Evolutionary conservation across 176 grass and related monocot genomes (phyloP).

Genomic region (barley (Hordeum vulgare)): MorexV3_pseudomolecules_assembly NC_058523.1:193356907-193357406

Average conservation of each 20-base stretch:
- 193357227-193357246: too few species aligned
- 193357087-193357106: neutral
- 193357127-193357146: constrained; percentile 34
- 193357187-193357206: constrained; percentile 17
- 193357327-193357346: constrained; percentile 23
- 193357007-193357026: neutral
- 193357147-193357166: constrained; percentile 39
- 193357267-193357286: neutral
- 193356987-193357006: constrained; percentile 22
- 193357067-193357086: neutral
- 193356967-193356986: constrained; percentile 19
- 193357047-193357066: neutral
- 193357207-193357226: constrained; percentile 35
- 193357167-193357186: constrained; percentile 32
- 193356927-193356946: constrained; percentile 29
- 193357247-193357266: neutral
- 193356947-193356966: constrained; percentile 26
- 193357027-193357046: neutral
- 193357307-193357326: constrained; percentile 7
- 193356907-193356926: constrained; percentile 26
- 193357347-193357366: neutral
- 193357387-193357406: neutral
- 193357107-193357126: constrained; percentile 14
- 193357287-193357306: constrained; percentile 4
- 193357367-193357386: neutral